phyloP scores from a whole-genome alignment of 805 yeast species.

The Hanseniaspora guilliermondii region DNA sequence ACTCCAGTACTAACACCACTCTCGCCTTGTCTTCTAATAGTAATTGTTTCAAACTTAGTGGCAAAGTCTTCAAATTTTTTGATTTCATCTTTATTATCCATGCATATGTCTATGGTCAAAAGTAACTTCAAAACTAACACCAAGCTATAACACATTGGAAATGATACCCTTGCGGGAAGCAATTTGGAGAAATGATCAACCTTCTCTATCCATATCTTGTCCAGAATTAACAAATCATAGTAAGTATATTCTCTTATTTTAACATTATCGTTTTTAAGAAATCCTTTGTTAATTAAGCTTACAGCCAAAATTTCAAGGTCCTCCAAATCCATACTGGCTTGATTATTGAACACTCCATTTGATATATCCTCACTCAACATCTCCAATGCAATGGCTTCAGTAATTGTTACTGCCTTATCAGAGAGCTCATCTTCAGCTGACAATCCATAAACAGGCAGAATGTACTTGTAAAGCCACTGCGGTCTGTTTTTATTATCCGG shows the following conservation, averaged over 20 bases:
- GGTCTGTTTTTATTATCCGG: conserved; percentile 1
- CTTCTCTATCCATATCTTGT: conserved; percentile 2
- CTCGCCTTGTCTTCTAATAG: neutral
- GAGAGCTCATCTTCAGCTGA: neutral
- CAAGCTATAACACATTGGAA: neutral
- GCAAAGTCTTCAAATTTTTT: neutral
- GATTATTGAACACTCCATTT: neutral
- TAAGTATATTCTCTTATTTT: neutral
- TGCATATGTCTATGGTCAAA: neutral
- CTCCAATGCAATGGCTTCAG: neutral
- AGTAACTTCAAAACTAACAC: neutral
- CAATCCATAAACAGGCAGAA: neutral
- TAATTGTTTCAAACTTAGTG: neutral
- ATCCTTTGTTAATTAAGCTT: neutral
- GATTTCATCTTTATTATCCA: neutral
- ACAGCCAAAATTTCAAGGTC: neutral
- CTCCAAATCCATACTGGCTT: neutral
- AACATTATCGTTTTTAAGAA: neutral
- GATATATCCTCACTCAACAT: neutral
- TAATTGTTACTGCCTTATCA: conserved; percentile 4
- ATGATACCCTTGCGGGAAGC: conserved; percentile 1
- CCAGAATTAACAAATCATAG: conserved; percentile 2
- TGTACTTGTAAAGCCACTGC: neutral
- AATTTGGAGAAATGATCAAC: neutral
- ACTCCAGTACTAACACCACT: neutral